phyloP scores from a whole-genome alignment of 768 basidiomycete genomes.

The Nevesoporus exiguus region DNA sequence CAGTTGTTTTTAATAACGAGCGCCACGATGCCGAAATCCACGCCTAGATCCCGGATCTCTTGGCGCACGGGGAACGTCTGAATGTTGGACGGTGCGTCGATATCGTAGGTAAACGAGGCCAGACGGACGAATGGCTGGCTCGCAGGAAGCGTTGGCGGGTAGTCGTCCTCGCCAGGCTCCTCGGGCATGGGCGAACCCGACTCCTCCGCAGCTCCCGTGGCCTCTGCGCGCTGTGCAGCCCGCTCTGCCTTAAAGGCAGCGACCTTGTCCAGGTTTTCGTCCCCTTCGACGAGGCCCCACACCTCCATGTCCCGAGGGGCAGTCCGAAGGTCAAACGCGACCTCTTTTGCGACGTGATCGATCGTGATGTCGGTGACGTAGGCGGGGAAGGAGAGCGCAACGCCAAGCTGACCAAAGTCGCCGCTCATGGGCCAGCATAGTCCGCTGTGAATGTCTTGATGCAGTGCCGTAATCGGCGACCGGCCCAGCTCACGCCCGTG shows the following conservation, averaged over 20 bases:
- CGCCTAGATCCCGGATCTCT: constrained; percentile 62
- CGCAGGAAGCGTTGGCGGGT: constrained; percentile 48
- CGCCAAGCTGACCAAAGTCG: constrained; percentile 73
- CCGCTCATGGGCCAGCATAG: constrained; percentile 94
- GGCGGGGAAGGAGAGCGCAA: constrained; percentile 64
- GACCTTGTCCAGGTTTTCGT: constrained; percentile 64
- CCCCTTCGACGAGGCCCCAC: constrained; percentile 85
- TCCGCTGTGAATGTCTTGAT: constrained; percentile 79
- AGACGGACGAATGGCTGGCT: constrained; percentile 57
- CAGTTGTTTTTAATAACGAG: constrained; percentile 82
- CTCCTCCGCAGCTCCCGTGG: constrained; percentile 32
- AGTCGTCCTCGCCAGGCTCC: constrained; percentile 34
- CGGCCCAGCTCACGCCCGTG: constrained; percentile 64
- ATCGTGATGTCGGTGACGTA: constrained; percentile 67
- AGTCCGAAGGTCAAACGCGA: constrained; percentile 75
- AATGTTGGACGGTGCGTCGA: constrained; percentile 49
- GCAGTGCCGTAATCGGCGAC: constrained; percentile 82
- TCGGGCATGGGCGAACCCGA: constrained; percentile 19
- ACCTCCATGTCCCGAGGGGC: constrained; percentile 88
- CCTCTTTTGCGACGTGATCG: constrained; percentile 83
- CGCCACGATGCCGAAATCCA: constrained; percentile 85
- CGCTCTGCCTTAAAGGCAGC: constrained; percentile 50
- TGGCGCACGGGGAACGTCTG: constrained; percentile 78
- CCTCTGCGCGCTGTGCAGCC: constrained; percentile 34
- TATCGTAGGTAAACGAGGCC: constrained; percentile 65